Evolutionary conservation across 306 rosid genomes (phyloP).

Genomic region (Quercus ilex): DNA sequence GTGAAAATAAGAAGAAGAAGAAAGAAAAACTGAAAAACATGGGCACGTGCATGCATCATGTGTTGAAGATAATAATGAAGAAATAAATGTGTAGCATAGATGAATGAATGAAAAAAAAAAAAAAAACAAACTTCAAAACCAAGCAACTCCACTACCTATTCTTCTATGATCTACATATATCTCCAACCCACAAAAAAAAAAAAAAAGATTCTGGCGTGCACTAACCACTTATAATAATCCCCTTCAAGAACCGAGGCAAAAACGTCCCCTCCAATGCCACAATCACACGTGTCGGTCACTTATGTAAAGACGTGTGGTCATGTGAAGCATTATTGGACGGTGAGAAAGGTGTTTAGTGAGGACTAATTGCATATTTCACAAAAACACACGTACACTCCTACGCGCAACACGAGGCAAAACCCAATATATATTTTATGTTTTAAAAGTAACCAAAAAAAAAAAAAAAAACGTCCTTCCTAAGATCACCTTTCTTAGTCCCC

Average conservation of each 20-base stretch:
- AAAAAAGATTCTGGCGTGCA: constrained; percentile 76
- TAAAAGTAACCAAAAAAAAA: neutral
- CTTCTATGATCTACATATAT: constrained; percentile 3
- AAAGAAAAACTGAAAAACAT: constrained; percentile 3
- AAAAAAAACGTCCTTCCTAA: neutral
- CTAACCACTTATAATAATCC: constrained; percentile 39
- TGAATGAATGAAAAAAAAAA: constrained; percentile 21
- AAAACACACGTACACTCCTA: neutral
- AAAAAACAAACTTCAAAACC: constrained; percentile 53
- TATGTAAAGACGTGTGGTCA: constrained; percentile 57
- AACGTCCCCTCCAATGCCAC: constrained; percentile 20
- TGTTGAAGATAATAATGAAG: constrained; percentile 18
- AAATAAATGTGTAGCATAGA: neutral
- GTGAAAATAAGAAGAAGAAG: too few relatives aligned
- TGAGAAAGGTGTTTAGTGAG: constrained; percentile 44
- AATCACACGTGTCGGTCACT: constrained; percentile 41
- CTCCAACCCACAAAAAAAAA: neutral
- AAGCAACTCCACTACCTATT: constrained; percentile 47
- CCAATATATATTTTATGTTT: neutral
- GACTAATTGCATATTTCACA: constrained; percentile 28
- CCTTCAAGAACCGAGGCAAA: constrained; percentile 41
- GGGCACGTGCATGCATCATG: constrained; percentile 42
- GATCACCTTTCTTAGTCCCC: neutral
- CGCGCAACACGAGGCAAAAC: constrained; percentile 21
- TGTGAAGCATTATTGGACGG: constrained; percentile 63